Conservation (phyloP, 208 protist species). For the Sergeia podlipaevii region DNA sequence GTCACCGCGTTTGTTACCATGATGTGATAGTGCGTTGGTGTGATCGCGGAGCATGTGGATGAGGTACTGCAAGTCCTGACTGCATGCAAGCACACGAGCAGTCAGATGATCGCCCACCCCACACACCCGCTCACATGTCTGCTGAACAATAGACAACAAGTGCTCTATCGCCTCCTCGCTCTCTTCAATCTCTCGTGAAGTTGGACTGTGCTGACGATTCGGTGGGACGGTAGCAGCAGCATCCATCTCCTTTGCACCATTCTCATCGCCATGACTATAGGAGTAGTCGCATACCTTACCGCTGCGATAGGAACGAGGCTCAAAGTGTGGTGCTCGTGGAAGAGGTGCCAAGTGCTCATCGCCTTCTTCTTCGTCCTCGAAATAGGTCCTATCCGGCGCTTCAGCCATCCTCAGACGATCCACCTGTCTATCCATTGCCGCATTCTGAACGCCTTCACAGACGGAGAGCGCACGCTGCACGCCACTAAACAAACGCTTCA, state of each 20-base stretch:
- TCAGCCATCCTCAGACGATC: not conserved
- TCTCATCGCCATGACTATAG: not conserved
- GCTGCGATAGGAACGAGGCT: too few relatives aligned
- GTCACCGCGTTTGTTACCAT: conserved; percentile 1
- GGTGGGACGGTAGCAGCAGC: not conserved
- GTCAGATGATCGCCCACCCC: conserved; percentile 37
- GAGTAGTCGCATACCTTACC: not conserved
- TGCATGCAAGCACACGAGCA: conserved; percentile 40
- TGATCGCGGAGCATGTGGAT: conserved; percentile 45
- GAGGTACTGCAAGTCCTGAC: conserved; percentile 60
- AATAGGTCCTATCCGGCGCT: not conserved
- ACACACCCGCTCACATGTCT: conserved; percentile 36
- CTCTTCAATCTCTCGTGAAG: not conserved
- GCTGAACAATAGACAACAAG: conserved; percentile 24
- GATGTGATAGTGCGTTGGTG: conserved; percentile 7
- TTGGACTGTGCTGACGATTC: not conserved
- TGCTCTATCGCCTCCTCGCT: conserved; percentile 3
- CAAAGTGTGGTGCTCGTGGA: too few relatives aligned
- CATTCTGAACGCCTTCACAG: conserved; percentile 17
- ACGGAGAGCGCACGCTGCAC: conserved; percentile 22
- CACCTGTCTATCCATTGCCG: not conserved
- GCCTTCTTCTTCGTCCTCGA: not conserved
- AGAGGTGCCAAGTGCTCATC: too few relatives aligned
- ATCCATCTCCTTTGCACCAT: not conserved
- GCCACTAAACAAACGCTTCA: conserved; percentile 20